A percentile compares a stretch with the other conserved stretches of the same genome.
Conservation (phyloP, 148 eudicot genomes). For the Nepenthes gracilis region DNA sequence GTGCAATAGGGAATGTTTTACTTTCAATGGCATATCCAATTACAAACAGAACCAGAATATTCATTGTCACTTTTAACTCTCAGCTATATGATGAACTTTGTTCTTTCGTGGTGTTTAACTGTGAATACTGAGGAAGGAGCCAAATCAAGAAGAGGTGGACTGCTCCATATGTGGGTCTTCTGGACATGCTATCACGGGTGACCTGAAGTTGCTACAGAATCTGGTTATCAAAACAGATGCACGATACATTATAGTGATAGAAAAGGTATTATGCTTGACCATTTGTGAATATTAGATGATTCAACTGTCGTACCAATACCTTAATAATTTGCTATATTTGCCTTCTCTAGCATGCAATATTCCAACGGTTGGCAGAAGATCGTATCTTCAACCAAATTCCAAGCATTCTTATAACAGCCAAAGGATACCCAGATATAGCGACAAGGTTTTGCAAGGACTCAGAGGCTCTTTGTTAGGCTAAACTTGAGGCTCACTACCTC, state of each 20-base stretch:
- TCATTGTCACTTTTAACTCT: not conserved
- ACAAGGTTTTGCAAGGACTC: slow-evolving; percentile 51
- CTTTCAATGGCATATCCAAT: no score
- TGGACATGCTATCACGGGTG: slow-evolving; percentile 86
- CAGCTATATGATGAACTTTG: not conserved
- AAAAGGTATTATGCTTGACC: slow-evolving; percentile 46
- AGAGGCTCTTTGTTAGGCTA: not conserved
- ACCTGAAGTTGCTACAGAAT: slow-evolving; percentile 55
- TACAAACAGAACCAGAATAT: no score
- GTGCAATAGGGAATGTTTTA: no score
- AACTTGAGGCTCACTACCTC: not conserved
- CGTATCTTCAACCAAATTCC: slow-evolving; percentile 84
- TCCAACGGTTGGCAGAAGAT: slow-evolving; percentile 94
- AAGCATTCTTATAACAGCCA: slow-evolving; percentile 88
- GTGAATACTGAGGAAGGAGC: slow-evolving; percentile 37
- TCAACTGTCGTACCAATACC: not conserved
- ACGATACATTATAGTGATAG: slow-evolving; percentile 79
- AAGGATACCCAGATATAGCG: slow-evolving; percentile 95
- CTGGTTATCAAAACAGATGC: slow-evolving; percentile 77
- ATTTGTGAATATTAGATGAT: not conserved
- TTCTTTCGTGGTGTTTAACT: not conserved
- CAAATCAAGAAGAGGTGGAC: slow-evolving; percentile 66
- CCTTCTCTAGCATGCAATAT: slow-evolving; percentile 73
- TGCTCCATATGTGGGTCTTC: slow-evolving; percentile 81
- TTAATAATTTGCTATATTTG: not conserved